Evolutionary conservation across 768 basidiomycete species (phyloP).

Genomic region (Thelephora ganbajun): DNA sequence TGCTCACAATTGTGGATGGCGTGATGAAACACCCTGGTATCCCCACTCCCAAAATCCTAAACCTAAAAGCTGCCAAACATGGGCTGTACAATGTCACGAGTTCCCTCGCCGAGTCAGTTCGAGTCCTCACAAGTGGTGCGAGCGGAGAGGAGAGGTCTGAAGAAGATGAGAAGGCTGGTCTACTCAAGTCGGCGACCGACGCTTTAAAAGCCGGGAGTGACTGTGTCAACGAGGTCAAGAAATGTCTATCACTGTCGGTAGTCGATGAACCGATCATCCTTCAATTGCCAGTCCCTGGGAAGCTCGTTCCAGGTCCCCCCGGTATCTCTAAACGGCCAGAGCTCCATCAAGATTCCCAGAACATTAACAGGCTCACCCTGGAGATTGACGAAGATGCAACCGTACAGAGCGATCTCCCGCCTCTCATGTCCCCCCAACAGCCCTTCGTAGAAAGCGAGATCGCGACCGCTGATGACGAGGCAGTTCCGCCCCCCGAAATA

Average conservation of each 20-base stretch:
- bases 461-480: too few species aligned
- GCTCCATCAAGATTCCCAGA: conserved; percentile 8
- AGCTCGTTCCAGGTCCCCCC: conserved; percentile 15
- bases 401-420: neutral
- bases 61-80: conserved; percentile 61
- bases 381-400: neutral
- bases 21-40: conserved; percentile 69
- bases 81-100: conserved; percentile 75
- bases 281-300: conserved; percentile 44
- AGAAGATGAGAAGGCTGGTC: conserved; percentile 66
- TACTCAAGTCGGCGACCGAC: conserved; percentile 78
- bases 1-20: conserved; percentile 83
- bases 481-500: neutral
- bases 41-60: conserved; percentile 43
- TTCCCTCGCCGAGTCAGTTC: conserved; percentile 77
- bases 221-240: conserved; percentile 75
- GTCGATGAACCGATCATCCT: conserved; percentile 53
- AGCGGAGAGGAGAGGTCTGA: conserved; percentile 35
- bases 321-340: neutral
- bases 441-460: neutral
- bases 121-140: conserved; percentile 48
- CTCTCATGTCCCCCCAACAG: neutral
- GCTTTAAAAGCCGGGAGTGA: conserved; percentile 82
- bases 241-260: conserved; percentile 54
- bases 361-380: neutral